Conservation (phyloP, 1,139 yeast species). For the Candida buenavistaensis region DNA sequence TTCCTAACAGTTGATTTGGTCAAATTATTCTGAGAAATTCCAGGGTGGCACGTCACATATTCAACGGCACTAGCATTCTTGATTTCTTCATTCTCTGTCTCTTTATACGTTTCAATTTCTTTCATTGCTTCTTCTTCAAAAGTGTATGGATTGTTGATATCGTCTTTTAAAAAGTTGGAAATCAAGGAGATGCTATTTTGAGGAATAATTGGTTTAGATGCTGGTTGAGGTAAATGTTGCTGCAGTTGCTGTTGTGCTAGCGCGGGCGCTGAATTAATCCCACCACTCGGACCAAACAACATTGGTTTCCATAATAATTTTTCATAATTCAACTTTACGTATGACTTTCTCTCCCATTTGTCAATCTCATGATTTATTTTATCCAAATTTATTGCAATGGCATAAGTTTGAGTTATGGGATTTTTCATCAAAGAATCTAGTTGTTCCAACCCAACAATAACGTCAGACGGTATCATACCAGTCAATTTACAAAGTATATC, state of each 20-base stretch:
- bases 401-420: slow-evolving; percentile 45
- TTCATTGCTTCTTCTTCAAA: slow-evolving; percentile 53
- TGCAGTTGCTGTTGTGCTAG: slow-evolving; percentile 13
- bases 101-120: slow-evolving; percentile 41
- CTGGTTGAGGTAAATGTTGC: slow-evolving; percentile 3
- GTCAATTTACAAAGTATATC: slow-evolving; percentile 65
- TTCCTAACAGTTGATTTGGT: too few relatives aligned
- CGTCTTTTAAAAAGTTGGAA: slow-evolving; percentile 61
- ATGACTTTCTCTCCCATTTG: slow-evolving; percentile 58
- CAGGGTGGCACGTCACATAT: slow-evolving; percentile 35
- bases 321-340: slow-evolving; percentile 50
- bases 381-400: slow-evolving; percentile 51
- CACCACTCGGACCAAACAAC: slow-evolving; percentile 83
- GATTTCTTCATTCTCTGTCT: slow-evolving; percentile 19
- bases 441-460: slow-evolving; percentile 81
- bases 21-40: slow-evolving; percentile 15
- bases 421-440: slow-evolving; percentile 58
- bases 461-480: slow-evolving; percentile 88
- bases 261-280: slow-evolving; percentile 61
- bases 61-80: slow-evolving; percentile 18
- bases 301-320: slow-evolving; percentile 77
- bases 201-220: slow-evolving; percentile 12
- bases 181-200: slow-evolving; percentile 55
- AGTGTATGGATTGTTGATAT: slow-evolving; percentile 58
- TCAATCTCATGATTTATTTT: slow-evolving; percentile 44